Conservation (phyloP, 148 eudicot genomes). For the Dysphania ambrosioides region DNA sequence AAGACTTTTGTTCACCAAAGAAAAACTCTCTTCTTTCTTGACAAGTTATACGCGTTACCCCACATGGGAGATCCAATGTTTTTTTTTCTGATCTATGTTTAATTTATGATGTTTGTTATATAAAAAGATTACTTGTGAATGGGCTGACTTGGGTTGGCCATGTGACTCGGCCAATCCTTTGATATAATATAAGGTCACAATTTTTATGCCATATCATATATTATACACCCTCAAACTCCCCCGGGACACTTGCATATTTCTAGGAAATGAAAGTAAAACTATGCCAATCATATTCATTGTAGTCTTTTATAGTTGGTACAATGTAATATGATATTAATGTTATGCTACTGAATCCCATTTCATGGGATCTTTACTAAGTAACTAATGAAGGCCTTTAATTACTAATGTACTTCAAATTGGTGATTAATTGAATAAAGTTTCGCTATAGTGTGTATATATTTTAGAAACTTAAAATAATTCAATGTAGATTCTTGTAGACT, state of each 20-base stretch:
- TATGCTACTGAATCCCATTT: too few species aligned
- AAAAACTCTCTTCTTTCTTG: background rate
- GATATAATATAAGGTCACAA: constrained; percentile 17
- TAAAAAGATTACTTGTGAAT: constrained; percentile 35
- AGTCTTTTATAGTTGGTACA: background rate
- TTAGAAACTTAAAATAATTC: too few species aligned
- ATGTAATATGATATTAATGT: background rate
- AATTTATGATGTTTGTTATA: constrained; percentile 16
- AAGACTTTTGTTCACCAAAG: constrained; percentile 1
- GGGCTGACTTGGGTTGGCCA: constrained; percentile 35
- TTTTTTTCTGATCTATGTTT: background rate
- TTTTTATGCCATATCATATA: constrained; percentile 13
- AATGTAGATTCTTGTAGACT: too few species aligned
- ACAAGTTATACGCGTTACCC: too few species aligned
- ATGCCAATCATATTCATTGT: constrained; percentile 2
- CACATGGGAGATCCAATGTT: constrained; percentile 30
- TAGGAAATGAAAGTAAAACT: constrained; percentile 4
- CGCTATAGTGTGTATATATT: too few species aligned
- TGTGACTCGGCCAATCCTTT: constrained; percentile 33
- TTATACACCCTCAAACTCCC: background rate
- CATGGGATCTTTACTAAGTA: too few species aligned
- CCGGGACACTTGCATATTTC: too few species aligned
- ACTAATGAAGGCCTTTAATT: too few species aligned
- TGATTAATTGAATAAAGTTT: too few species aligned
- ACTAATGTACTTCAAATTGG: too few species aligned